Conservation (phyloP, 768 basidiomycete genomes). For the Termitomyces sp. region DNA sequence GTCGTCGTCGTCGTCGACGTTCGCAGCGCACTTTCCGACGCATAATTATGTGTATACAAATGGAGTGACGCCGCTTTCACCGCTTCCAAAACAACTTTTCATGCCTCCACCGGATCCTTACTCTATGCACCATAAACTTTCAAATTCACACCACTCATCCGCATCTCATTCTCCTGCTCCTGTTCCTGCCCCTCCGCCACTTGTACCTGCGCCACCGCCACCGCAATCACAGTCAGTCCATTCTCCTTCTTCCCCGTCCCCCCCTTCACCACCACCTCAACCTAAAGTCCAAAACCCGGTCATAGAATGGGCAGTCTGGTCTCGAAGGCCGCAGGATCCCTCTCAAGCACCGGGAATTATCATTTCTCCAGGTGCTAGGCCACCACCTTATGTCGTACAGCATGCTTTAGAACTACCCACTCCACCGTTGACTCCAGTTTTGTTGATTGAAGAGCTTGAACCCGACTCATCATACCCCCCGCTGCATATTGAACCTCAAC, state of each 20-base stretch:
- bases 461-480: constrained; percentile 1
- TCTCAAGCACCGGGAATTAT: constrained; percentile 64
- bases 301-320: constrained; percentile 62
- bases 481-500: not conserved
- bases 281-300: constrained; percentile 3
- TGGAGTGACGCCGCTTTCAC: constrained; percentile 35
- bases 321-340: constrained; percentile 63
- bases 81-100: constrained; percentile 59
- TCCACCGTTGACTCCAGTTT: constrained; percentile 39
- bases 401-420: constrained; percentile 49
- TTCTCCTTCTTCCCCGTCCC: not conserved
- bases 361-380: constrained; percentile 58
- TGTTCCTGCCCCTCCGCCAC: not conserved
- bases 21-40: constrained; percentile 8
- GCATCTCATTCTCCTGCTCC: constrained; percentile 3
- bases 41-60: constrained; percentile 6
- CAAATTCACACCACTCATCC: constrained; percentile 2
- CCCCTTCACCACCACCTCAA: not conserved
- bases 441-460: constrained; percentile 14
- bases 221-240: not conserved
- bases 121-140: constrained; percentile 3
- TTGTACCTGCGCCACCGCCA: not conserved
- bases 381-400: constrained; percentile 54
- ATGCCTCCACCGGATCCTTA: constrained; percentile 33
- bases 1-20: constrained; percentile 6